Evolutionary conservation across 108 stramenopile genomes (phyloP).

Genomic region (Mediolabrus comicus): DNA sequence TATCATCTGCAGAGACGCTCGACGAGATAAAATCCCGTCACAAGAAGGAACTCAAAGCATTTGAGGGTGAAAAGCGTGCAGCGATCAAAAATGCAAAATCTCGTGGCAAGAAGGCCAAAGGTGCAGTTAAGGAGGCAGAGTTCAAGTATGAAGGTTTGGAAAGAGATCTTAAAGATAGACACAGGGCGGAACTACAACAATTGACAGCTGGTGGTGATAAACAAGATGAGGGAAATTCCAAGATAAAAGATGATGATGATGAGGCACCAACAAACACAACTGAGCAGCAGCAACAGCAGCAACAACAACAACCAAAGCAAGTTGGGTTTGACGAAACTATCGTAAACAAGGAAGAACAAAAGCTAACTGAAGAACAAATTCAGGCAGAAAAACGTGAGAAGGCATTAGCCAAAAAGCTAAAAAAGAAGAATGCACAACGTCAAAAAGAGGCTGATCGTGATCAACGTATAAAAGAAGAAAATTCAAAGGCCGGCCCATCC

Average conservation of each 20-base stretch:
- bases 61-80: conserved; percentile 80
- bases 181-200: conserved; percentile 32
- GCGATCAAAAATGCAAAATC: conserved; percentile 80
- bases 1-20: conserved; percentile 18
- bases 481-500: conserved; percentile 63
- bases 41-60: conserved; percentile 78
- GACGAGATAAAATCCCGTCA: conserved; percentile 60
- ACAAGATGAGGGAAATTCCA: background rate
- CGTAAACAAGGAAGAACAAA: conserved; percentile 4
- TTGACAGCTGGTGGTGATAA: conserved; percentile 6
- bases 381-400: conserved; percentile 59
- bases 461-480: conserved; percentile 41
- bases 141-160: conserved; percentile 46
- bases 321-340: background rate
- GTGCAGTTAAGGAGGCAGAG: conserved; percentile 50
- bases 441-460: conserved; percentile 53
- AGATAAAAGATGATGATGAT: conserved; percentile 11
- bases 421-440: conserved; percentile 53
- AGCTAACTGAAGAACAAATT: conserved; percentile 14
- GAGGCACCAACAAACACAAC: background rate
- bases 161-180: conserved; percentile 45
- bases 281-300: background rate
- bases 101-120: conserved; percentile 74
- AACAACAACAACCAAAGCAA: conserved; percentile 9
- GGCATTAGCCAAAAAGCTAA: conserved; percentile 60